Base-by-base conservation (phyloP, 2,329 filamentous ascomycete genomes). In the Calonectria leucothoes region DNA sequence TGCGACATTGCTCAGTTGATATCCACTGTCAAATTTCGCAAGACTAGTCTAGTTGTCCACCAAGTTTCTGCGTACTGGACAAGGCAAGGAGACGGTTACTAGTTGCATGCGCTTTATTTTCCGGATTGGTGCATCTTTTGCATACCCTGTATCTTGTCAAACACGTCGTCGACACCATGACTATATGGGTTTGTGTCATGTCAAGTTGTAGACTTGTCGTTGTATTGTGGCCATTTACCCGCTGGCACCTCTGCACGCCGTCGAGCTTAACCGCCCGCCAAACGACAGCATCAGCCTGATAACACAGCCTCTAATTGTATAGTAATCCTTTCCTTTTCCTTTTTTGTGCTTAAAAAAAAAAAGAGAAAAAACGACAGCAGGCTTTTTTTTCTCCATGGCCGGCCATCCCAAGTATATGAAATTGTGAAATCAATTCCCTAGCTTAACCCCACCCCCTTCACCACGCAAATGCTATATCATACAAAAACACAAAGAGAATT, bases 341-440 rank as follows among this genome's bases (percentile, higher is more conserved):
- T 12, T 25, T 57, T 25, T n/a, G n/a, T n/a, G n/a, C n/a, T n/a
- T n/a, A n/a, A n/a, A n/a, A n/a, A n/a, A n/a, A n/a, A n/a, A n/a
- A 15, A 33, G 12, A 12, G 29, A 35, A 15, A n/a, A 23, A 15
- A 35, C 25, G 15, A 37, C n/a, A 17, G 35, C 31, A 37, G 2
- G 17, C 12, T 39, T 20, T 15, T n/a, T n/a, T n/a, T n/a, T n/a
- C n/a, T n/a, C n/a, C n/a, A 20, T 23, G n/a, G 15, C 12, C 11
- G n/a, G 14, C 6, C 11, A 4, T 39, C 8, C 14, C 6, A 15
- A 2, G 10, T 20, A 39, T 15, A 39, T 61, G 23, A 61, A 39
- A 61, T 61, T 8, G 33, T 17, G 33, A 61, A 69, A 52, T 61
- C 63, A 66, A 66, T 39, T 71, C 37, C 59, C 37, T 23, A 59